phyloP scores from a whole-genome alignment of 23 red algal species.

The Agarophyton chilense region DNA sequence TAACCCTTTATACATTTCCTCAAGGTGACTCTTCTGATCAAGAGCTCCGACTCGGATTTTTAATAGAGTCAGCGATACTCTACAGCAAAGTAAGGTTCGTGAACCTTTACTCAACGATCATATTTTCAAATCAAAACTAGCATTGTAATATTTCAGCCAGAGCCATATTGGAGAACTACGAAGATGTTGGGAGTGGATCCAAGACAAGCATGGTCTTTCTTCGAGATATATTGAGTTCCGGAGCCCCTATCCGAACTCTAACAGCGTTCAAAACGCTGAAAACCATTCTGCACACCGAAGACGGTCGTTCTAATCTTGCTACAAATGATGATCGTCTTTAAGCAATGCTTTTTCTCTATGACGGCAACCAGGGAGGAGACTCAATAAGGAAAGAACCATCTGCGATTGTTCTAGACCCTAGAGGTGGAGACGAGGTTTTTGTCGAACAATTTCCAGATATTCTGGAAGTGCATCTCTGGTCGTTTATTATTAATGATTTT shows the following conservation, averaged over 20 bases:
- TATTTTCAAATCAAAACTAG: not conserved
- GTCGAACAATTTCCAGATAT: conserved; percentile 28
- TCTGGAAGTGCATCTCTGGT: conserved; percentile 27
- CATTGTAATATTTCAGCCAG: conserved; percentile 16
- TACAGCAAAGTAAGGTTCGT: conserved; percentile 38
- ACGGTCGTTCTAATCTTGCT: conserved; percentile 8
- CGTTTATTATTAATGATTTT: not conserved
- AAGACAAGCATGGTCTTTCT: conserved; percentile 25
- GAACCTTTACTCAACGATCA: conserved; percentile 13
- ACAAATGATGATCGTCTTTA: not conserved
- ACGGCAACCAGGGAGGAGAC: not conserved
- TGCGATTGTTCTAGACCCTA: not conserved
- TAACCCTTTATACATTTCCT: not conserved
- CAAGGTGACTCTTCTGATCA: not conserved
- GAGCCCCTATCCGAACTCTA: conserved; percentile 13
- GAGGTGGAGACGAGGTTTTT: not conserved
- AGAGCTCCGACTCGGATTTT: not conserved
- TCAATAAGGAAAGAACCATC: not conserved
- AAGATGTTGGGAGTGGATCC: conserved; percentile 32
- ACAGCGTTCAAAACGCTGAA: conserved; percentile 26
- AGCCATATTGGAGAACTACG: not conserved
- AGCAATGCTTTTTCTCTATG: not conserved
- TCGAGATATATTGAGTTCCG: conserved; percentile 20
- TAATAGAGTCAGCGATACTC: conserved; percentile 6
- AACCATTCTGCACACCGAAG: conserved; percentile 22